Base-by-base conservation (phyloP, 2,329 filamentous ascomycete species). In the Pseudocercospora macadamiae region DNA sequence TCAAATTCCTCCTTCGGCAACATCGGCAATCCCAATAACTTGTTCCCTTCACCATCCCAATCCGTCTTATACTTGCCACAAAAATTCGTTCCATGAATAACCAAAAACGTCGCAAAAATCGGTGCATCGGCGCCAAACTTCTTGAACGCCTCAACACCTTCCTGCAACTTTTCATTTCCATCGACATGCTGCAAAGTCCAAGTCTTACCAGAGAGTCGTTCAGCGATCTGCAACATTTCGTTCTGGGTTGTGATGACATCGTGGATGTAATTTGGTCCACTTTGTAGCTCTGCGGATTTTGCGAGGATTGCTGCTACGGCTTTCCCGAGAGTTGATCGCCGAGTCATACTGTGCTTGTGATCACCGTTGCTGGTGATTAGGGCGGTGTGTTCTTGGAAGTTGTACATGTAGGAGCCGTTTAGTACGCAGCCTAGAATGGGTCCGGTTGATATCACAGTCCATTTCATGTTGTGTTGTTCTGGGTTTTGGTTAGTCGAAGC, bases 221-320 rank as follows among this genome's bases (percentile, higher is more conserved):
- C 25, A 28, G 45, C 21, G n/a, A 30, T 30, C 25, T 49, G 45
- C n/a, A 30, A 21, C 25, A 49, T 30, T 30, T 30, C 23, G 19
- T 30, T 28, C 8, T 49, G 21, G 10, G 44, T 48, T 2, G 44
- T 48, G 44, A 30, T 26, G 10, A 48, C 44, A 19, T 26, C 21
- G 44, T 48, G 44, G 44, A 48, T 48, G 23, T 26, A 48, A 6
- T 25, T 48, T 12, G 44, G 44, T 28, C 44, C 44, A 48, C 44
- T 48, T 12, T 25, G 23, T 4, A 48, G 19, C 23, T 48, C 44
- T 14, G 23, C 44, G 26, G 21, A 48, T 26, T 48, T 48, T 10
- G 21, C 26, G 44, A 48, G 26, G 14, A 48, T 16, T 16, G 23
- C 14, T 30, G 44, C 44, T 12, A 48, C 44, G 9, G 44, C 44